Percentiles rank a stretch among this genome's conserved stretches.
These are phyloP conservation scores for Mortierella sp. DNA, from an alignment of 371 early-diverging fungal species.

Conservation along the genomic window DNA sequence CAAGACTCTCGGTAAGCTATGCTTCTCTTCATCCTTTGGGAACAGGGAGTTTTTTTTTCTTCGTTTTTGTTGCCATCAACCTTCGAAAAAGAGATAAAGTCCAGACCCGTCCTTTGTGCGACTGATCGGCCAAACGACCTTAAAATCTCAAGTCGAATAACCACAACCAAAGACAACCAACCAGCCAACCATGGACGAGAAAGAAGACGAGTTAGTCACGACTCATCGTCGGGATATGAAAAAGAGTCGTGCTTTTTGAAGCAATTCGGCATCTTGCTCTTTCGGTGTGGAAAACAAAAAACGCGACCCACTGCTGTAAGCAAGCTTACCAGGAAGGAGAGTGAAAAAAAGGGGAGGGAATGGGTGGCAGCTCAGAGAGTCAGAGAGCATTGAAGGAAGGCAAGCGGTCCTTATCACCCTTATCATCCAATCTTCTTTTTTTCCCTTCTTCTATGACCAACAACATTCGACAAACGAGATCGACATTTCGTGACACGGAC, in stretches of 20 bases:
- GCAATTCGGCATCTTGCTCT: background rate
- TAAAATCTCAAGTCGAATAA: background rate
- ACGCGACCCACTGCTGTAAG: background rate
- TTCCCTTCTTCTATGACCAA: background rate
- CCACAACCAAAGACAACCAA: background rate
- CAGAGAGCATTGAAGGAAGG: background rate
- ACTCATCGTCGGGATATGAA: background rate
- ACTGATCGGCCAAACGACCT: constrained; percentile 6
- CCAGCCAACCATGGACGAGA: constrained; percentile 11
- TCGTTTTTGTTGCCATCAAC: background rate
- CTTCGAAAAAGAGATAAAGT: background rate
- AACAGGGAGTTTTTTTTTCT: background rate
- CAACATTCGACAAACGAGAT: background rate
- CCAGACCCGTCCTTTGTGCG: background rate
- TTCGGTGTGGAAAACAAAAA: background rate
- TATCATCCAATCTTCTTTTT: background rate
- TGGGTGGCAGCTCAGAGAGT: background rate
- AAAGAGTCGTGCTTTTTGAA: background rate
- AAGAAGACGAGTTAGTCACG: background rate
- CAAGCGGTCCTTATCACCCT: background rate
- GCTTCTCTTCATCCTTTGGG: background rate
- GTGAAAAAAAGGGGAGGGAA: background rate
- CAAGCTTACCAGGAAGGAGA: background rate
- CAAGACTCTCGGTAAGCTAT: constrained; percentile 82
- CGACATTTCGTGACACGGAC: background rate